These are phyloP conservation scores for Lobulomyces angularis DNA, from an alignment of 192 early-diverging fungal genomes.

Conservation along the genomic window DNA sequence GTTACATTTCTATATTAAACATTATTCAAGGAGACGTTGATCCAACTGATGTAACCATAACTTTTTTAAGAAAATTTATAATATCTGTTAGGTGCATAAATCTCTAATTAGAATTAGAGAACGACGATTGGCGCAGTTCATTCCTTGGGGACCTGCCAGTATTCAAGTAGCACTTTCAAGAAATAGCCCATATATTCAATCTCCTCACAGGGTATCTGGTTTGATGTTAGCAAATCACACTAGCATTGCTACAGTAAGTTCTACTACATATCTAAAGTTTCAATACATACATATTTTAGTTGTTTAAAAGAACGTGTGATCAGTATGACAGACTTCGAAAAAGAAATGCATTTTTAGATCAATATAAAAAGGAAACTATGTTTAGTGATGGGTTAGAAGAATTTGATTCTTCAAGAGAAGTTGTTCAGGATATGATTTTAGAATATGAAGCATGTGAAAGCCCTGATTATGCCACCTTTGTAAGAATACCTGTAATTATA, in stretches of 20 bases:
- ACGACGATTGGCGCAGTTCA: slow-evolving; percentile 85
- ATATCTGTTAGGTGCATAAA: slow-evolving; percentile 74
- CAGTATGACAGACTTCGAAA: slow-evolving; percentile 90
- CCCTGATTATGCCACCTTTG: slow-evolving; percentile 59
- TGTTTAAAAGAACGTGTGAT: slow-evolving; percentile 83
- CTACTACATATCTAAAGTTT: background rate
- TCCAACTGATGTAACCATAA: slow-evolving; percentile 69
- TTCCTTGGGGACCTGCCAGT: slow-evolving; percentile 98
- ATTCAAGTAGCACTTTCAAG: slow-evolving; percentile 94
- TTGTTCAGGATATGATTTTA: slow-evolving; percentile 80
- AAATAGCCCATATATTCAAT: slow-evolving; percentile 85
- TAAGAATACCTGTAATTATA: no score
- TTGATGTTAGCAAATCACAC: slow-evolving; percentile 99
- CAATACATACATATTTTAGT: slow-evolving; percentile 20
- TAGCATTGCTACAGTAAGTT: slow-evolving; percentile 63
- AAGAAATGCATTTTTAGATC: slow-evolving; percentile 91
- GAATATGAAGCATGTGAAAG: slow-evolving; percentile 94
- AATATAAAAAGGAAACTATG: slow-evolving; percentile 72
- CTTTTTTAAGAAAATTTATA: slow-evolving; percentile 8
- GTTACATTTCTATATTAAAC: slow-evolving; percentile 95
- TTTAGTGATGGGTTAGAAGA: slow-evolving; percentile 75
- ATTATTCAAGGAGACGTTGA: slow-evolving; percentile 99
- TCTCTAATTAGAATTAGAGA: slow-evolving; percentile 90
- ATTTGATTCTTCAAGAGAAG: slow-evolving; percentile 80
- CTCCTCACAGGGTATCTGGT: slow-evolving; percentile 86